Base-by-base conservation (phyloP, 2,329 filamentous ascomycete species). In the Trichoderma pleuroti region DNA sequence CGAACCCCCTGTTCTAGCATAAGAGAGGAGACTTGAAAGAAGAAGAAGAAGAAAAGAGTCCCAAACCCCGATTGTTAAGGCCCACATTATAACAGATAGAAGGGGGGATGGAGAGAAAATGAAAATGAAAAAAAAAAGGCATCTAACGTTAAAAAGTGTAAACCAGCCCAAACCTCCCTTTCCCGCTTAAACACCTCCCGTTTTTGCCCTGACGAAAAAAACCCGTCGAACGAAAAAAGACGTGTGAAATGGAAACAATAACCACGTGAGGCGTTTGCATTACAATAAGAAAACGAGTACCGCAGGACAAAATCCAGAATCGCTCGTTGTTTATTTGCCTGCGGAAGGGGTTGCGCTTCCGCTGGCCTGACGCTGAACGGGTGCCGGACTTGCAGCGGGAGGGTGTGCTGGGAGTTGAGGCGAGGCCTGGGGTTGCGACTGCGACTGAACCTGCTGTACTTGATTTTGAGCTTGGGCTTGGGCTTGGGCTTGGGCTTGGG, bases 321-420 rank as follows among this genome's bases (percentile, higher is more conserved):
- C 62, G 54, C 49, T 28, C 34, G 9, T 30, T 30, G 32, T 26
- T 70, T 73, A 78, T 68, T 76, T 76, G 65, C 75, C 73, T 21
- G 75, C 75, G 16, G 80, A 80, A 34, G 81, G 81, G 10, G 82
- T 83, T 42, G 80, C 81, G 52, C 81, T 83, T 49, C 80, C 79
- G 54, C 82, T 83, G 16, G 80, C 74, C 67, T 82, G 80, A 46
- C 81, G 79, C 21, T 77, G 76, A 46, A 73, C 74, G 21, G 72
- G 74, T 39, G 62, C 73, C 24, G 74, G 73, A 65, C 75, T 74
- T 39, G 72, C 73, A 9, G 71, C 54, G 3, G 65, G 49, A 10
- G 65, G 56, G 28, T 57, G 68, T 18, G 54, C 30, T 39, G 67
- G 70, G 14, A 59, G 32, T 66, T 74, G 75, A 61, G 66, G 66